Base-by-base conservation (phyloP, 2,329 filamentous ascomycete genomes). In the Claviceps humidiphila region DNA sequence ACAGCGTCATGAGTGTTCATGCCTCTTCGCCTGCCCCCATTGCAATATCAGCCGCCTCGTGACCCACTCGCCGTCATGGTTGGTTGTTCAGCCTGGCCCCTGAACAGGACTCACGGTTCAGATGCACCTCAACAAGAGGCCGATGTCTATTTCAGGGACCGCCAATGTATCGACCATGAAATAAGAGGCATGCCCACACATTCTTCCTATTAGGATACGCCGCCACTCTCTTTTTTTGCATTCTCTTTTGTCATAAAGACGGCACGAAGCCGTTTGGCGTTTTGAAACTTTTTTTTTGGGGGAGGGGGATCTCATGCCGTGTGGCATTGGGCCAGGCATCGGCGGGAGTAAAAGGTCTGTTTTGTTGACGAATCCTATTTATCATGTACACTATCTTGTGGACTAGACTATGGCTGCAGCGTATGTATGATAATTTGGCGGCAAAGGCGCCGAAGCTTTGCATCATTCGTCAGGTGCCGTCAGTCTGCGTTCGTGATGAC, bases 1-100 rank as follows among this genome's bases (percentile, higher is more conserved):
- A 66, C 51, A 78, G 74, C 59, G 66, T 69, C 3, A 69, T 74
- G 8, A 80, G 76, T 58, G 58, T 77, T 13, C 65, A 72, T n/a
- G 72, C 71, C 6, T 74, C 74, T 50, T 80, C 78, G 6, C 76
- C 77, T 0, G 72, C 69, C 16, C 75, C 74, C 3, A 63, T 72
- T 51, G 64, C 74, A n/a, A 66, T 77, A 50, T 61, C 70, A 30
- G 72, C 74, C 24, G 71, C 73, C 20, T 76, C 66, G 58, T 69
- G 44, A 42, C 41, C 22, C 16, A 40, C 14, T 16, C 20, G 34
- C 41, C 5, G n/a, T 41, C 7, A 9, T 49, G 47, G 38, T 17
- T 49, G 38, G 16, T 20, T 16, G 22, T 41, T 26, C 22, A 17
- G 16, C 4, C 11, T 7, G 47, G 16, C 38, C n/a, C 13, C 6